phyloP scores from a whole-genome alignment of 345 rosid genomes.

The Eucalyptus erythrocorys region DNA sequence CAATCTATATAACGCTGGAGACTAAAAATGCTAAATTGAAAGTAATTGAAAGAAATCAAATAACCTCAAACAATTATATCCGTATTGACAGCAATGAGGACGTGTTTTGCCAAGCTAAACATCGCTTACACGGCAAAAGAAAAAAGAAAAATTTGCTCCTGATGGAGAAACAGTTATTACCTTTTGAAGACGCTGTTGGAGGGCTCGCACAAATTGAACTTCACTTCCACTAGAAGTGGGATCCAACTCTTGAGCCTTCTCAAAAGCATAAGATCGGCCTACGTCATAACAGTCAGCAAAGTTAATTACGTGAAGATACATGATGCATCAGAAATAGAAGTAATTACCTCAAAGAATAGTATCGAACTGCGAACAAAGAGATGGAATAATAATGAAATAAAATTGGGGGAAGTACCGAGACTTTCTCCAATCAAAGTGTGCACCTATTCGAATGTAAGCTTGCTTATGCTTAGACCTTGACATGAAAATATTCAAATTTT shows the following conservation, averaged over 20 bases:
- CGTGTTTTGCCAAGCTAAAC: neutral
- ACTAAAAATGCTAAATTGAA: no score
- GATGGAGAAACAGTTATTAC: conserved; percentile 17
- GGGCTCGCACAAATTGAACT: conserved; percentile 77
- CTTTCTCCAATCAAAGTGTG: no score
- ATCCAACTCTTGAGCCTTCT: conserved; percentile 90
- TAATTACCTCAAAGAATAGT: no score
- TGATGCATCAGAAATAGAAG: no score
- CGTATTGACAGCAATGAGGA: neutral
- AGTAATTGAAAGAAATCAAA: no score
- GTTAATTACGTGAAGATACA: no score
- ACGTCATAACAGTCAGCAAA: neutral
- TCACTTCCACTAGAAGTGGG: conserved; percentile 95
- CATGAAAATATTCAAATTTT: no score
- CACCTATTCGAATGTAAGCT: no score
- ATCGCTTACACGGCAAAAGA: neutral
- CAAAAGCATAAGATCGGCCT: conserved; percentile 97
- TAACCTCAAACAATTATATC: neutral
- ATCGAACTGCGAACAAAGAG: no score
- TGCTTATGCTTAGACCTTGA: no score
- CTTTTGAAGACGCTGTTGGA: conserved; percentile 78
- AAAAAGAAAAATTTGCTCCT: neutral
- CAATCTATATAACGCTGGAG: neutral
- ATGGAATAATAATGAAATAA: no score
- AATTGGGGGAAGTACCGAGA: no score